Base-by-base conservation (phyloP, 2,329 filamentous ascomycete species). In the Lachnellula subtilissima region DNA sequence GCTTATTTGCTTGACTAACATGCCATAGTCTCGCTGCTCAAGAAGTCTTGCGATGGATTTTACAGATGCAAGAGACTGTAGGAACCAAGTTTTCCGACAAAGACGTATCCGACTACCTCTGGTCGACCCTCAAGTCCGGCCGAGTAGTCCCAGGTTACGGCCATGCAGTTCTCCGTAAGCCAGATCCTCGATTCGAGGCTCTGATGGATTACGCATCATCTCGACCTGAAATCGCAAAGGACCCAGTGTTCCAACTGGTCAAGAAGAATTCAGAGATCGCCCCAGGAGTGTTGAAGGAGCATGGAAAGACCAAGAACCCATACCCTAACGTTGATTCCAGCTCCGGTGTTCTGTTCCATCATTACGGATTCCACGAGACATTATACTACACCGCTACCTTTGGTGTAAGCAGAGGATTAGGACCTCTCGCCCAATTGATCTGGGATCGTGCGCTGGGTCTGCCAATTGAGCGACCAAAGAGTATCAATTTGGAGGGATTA, bases 261-360 rank as follows among this genome's bases (percentile, higher is more conserved):
- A 88, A 92, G 82, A 87, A 88, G 77, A 97, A 96, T 78, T 91
- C 88, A 63, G 87, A 91, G 69, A 87, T 99, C 61, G 94, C 94
- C 0, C 94, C 94, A 15, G 83, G 84, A 52, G 94, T 99, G 19
- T 80, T 99, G 66, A 94, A 85, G 67, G 86, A 97, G 77, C 94
- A 99, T 71, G 94, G 94, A 74, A 97, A 97, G 86, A 96, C 91
- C 64, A 96, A 96, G 82, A 96, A 96, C 77, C 91, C 94, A 2
- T 96, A 93, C 76, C 94, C 94, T 62, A 99, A 99, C 72, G 94
- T 99, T 60, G 94, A 99, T 74, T 91, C 88, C 48, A 87, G 85
- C 61, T 96, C 91, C 0, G 94, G 94, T 62, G 92, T 97, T 5
- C 81, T 99, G 49, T 97, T 99, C 84, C 87, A 97, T 75, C 91